Evolutionary conservation across 179 eudicot species (phyloP), one percentile per base, ranked within the genome.

Genomic region (Spinacia oleracea): DNA sequence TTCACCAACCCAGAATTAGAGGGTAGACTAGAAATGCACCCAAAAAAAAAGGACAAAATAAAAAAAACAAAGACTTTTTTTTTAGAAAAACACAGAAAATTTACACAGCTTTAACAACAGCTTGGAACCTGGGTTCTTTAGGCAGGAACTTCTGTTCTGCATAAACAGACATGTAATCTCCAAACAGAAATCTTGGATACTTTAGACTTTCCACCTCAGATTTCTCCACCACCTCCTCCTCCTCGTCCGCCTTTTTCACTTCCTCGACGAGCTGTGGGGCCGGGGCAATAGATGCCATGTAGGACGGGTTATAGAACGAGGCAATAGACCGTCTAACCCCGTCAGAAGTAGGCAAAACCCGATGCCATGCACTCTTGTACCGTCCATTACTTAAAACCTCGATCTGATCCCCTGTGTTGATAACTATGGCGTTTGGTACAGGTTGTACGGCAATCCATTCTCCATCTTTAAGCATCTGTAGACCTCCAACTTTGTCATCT

Each of bases 361-460:
- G 55, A 65, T 90, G 94, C 94, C 94, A 91, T 4, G 87, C 92
- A 56, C 94, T 91, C 87, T 91, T 89, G 78, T 91, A 91, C 79
- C 65, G 75, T 14, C 94, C 94, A 70, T 89, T 89, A 71, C 94
- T 91, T 18, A 91, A 63, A 45, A 88, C 93, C 65, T 90, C 93
- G 40, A 90, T 88, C 71, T 90, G 93, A 73, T 90, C 93, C 9
- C 93, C 93, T 0, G 88, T 90, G 81, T 90, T 90, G 84, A 90
- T 87, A 18, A 90, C 93, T n/a, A 90, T 90, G 23, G 93, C 85
- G 42, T 90, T 90, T 4, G 89, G 86, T 4, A 90, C 11, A 1
- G 94, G 94, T 25, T 90, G 87, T 11, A 90, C 94, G 15, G 87
- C 89, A 38, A 89, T 71, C 94, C 94, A 90, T 60, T 89, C 80